phyloP scores from a whole-genome alignment of 495 filamentous ascomycete species.

The Aspergillus diversus region DNA sequence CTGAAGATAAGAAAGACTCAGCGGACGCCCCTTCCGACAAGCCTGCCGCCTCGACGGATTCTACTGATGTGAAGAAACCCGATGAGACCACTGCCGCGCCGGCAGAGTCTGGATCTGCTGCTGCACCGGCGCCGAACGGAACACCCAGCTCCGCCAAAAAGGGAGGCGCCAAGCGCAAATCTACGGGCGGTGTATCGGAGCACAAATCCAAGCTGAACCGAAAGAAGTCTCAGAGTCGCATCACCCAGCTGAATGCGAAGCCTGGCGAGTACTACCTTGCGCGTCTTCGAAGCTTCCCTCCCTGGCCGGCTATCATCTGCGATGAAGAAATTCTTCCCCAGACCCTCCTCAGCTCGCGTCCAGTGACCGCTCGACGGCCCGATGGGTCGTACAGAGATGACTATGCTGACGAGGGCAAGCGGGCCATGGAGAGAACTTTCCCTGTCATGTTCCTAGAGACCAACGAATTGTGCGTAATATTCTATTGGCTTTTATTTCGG shows the following conservation, averaged over 20 bases:
- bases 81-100: conserved; percentile 30
- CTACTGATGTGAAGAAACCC: conserved; percentile 40
- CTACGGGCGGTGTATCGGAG: conserved; percentile 63
- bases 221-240: conserved; percentile 74
- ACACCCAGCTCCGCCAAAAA: conserved; percentile 52
- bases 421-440: conserved; percentile 78
- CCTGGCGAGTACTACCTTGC: conserved; percentile 87
- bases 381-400: conserved; percentile 86
- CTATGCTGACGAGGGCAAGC: conserved; percentile 81
- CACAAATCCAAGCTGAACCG: conserved; percentile 78
- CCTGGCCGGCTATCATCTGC: conserved; percentile 88
- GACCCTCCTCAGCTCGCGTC: conserved; percentile 68
- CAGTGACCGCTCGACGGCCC: conserved; percentile 75
- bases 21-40: conserved; percentile 33
- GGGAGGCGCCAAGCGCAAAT: conserved; percentile 63
- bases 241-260: conserved; percentile 74
- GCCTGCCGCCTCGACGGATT: conserved; percentile 29
- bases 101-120: conserved; percentile 31
- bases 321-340: conserved; percentile 89
- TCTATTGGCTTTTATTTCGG: background rate
- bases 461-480: conserved; percentile 85
- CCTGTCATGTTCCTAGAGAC: conserved; percentile 93
- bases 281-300: conserved; percentile 84
- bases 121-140: conserved; percentile 45
- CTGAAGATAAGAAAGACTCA: conserved; percentile 39